Base-by-base conservation (phyloP, 768 basidiomycete genomes). In the Leccinum boreale region DNA sequence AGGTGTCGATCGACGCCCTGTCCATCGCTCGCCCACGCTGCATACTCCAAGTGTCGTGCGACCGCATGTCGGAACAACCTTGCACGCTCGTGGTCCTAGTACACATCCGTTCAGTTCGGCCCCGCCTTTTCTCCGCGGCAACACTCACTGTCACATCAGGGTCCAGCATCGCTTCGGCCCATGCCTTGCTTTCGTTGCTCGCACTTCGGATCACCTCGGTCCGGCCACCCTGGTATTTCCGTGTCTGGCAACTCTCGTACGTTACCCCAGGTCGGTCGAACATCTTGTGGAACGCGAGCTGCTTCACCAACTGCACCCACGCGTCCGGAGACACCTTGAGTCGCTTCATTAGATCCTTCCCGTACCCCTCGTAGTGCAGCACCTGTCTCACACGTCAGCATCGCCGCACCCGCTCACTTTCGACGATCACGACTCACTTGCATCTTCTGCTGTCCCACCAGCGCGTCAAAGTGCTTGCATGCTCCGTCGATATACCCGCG, bases 1-100 rank as follows among this genome's bases (percentile, higher is more conserved):
- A 98, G 76, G 73, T 99, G 97, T 33, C 96, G 81, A 73, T 98
- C 96, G 21, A 99, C 93, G 47, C 95, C 97, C 71, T 91, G 87
- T 1, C 90, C 97, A 59, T 96, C 92, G 2, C 94, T 91, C 1
- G 96, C 95, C 90, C 93, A 95, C 2, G 81, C 78, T 3, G 89
- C 84, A 69, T 98, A 98, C 72, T 90, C 82, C 63, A 91, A 78
- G 74, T 99, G 97, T 19, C 94, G 79, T n/a, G 77, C 72, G 1
- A 85, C 86, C 1, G 97, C 97, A 8, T 75, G 77, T 55, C 84
- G 80, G 79, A 97, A 92, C 33, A 94, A 79, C 36, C 72, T 72
- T 2, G 83, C 81, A 0, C 92, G 82, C 50, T 82, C 76, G 26
- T 64, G 68, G 65, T 89, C 79, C 84, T 85, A 65, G 39, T 42